Evolutionary conservation across 176 grass and related monocot genomes (phyloP), one percentile per base, ranked within the genome.

Genomic region (Pontederia paniculata): DNA sequence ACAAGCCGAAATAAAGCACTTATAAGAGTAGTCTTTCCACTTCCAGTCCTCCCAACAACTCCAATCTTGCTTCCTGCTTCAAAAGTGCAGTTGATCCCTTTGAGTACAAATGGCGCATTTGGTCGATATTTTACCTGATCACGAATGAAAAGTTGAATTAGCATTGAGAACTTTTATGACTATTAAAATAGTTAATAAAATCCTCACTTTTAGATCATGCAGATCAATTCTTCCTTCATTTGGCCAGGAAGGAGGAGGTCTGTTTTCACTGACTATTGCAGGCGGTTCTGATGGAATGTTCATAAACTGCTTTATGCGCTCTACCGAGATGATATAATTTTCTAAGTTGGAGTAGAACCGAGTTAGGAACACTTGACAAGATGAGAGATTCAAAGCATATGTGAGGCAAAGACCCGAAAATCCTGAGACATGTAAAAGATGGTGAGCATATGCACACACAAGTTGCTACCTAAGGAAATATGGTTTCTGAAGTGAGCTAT

Each of bases 341-440:
- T 96, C 91, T 59, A 97, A 67, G 68, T 77, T 81, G 7, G 91
- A 86, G 67, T 96, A 96, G 49, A 50, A 96, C 55, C 82, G 75
- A 64, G 91, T 96, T 42, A 96, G 58, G 75, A 87, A 89, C 44
- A 68, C 71, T 63, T 96, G 91, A 16, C 52, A 15, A 23, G 51
- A 0, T 44, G 85, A 86, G 20, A 96, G 57, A 9, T 73, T 84
- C 55, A 97, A 76, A 57, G 80, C 80, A 74, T 87, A 97, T 23
- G 91, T 89, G 77, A 97, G 86, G 52, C 86, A 87, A 21, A 96
- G 76, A 81, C 91, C 91, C 9, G 78, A 81, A 45, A 97, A 89
- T 7, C 91, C 91, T 97, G 74, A 45, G 81, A 65, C 15, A 78
- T 56, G 55, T 72, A 53, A 49, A 54, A 75, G 1, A 54, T 25